Evolutionary conservation across 257 asterid genomes (phyloP), one percentile per base, ranked within the genome.

Genomic region (Linderniella brevidens): DNA sequence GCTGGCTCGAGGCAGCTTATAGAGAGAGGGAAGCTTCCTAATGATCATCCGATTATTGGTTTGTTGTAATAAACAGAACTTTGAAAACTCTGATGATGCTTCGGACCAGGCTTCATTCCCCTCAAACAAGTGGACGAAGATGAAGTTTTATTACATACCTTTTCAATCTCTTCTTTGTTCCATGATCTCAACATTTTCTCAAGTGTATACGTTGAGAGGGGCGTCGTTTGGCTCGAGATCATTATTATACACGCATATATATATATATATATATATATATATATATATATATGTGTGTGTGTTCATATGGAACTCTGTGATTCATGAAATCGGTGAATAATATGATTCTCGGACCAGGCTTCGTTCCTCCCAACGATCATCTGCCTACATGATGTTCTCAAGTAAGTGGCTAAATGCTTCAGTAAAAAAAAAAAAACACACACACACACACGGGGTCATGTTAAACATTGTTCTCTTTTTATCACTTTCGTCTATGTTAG

Each of bases 81-180:
- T 25, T 25, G 4, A 25, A 25, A 25, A 25, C 32, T 25, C 3
- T 25, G 32, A 25, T 25, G 6, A 63, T 60, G 72, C 67, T 70
- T 76, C 92, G 92, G 86, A 76, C 92, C 92, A 79, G 92, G 92
- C 86, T 76, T 73, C 92, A 79, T 79, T 79, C 86, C 86, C 76
- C 80, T 68, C 92, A 76, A 76, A 54, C 53, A 54, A 38, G 4
- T 15, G n/a, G n/a, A n/a, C n/a, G 6, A 25, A 25, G 32, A 25
- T 25, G 32, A 25, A 6, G 3, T 25, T 6, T 25, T 2, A 25
- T 25, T 10, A 14, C 10, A 9, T 12, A 45, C 9, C 15, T 11
- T 43, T n/a, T n/a, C n/a, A 3, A 8, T 43, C 19, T 43, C 48
- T 43, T 13, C 48, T 13, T 43, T 11, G 3, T n/a, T 18, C 15